phyloP scores from a whole-genome alignment of 1,284 basidiomycete genomes.

The Trichosporon asahii region DNA sequence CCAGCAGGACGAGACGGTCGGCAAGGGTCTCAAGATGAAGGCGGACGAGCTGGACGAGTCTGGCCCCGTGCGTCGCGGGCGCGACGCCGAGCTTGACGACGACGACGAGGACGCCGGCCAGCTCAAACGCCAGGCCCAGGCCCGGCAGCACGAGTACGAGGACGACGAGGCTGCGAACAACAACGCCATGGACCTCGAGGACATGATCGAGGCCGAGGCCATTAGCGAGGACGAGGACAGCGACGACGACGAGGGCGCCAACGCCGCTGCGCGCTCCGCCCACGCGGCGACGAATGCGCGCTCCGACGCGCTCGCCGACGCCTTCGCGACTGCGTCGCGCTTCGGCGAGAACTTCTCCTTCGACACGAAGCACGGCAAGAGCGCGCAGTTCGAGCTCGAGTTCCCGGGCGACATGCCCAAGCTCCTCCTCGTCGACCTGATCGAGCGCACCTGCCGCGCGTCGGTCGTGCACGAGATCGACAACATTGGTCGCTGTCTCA shows the following conservation, averaged over 20 bases:
- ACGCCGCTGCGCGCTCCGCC: slow-evolving; percentile 33
- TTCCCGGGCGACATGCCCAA: slow-evolving; percentile 67
- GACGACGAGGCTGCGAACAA: slow-evolving; percentile 60
- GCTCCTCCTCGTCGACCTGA: slow-evolving; percentile 82
- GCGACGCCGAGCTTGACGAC: slow-evolving; percentile 60
- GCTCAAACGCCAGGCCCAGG: slow-evolving; percentile 61
- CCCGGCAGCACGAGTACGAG: slow-evolving; percentile 69
- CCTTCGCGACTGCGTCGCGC: slow-evolving; percentile 55
- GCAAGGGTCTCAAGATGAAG: slow-evolving; percentile 64
- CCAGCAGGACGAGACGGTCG: slow-evolving; percentile 77
- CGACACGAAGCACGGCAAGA: slow-evolving; percentile 58
- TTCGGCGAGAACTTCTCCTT: slow-evolving; percentile 68
- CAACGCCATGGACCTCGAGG: slow-evolving; percentile 58
- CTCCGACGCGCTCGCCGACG: slow-evolving; percentile 50
- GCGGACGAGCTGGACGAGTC: slow-evolving; percentile 51
- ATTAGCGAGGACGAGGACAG: slow-evolving; percentile 39
- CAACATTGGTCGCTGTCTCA: slow-evolving; percentile 65
- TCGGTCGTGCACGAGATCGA: slow-evolving; percentile 85
- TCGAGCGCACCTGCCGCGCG: slow-evolving; percentile 77
- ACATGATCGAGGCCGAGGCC: slow-evolving; percentile 63
- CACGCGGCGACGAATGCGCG: slow-evolving; percentile 53
- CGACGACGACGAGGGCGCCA: slow-evolving; percentile 45
- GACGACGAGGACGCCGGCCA: slow-evolving; percentile 76
- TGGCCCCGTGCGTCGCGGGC: slow-evolving; percentile 32
- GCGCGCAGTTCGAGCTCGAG: slow-evolving; percentile 74